phyloP scores from a whole-genome alignment of 2,329 filamentous ascomycete genomes.

The Zasmidium cellare region DNA sequence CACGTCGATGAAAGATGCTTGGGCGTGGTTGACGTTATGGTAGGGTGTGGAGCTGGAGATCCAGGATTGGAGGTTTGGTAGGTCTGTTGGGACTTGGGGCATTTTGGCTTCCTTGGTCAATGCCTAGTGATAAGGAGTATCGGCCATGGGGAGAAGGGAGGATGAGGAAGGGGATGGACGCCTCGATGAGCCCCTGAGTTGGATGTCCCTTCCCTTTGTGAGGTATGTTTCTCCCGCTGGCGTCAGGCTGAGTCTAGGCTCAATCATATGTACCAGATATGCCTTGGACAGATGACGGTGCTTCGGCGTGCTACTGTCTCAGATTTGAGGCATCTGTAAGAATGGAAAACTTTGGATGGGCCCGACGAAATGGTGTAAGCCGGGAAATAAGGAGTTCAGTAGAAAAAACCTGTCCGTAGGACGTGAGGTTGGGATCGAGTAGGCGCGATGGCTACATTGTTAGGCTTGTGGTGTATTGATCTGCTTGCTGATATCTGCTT shows the following conservation, averaged over 20 bases:
- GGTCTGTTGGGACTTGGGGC: background rate
- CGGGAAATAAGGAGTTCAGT: too few relatives aligned
- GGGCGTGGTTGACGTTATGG: constrained; percentile 1
- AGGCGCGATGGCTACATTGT: too few relatives aligned
- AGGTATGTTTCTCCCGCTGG: background rate
- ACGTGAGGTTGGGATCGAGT: too few relatives aligned
- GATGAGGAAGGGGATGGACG: background rate
- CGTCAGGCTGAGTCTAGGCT: background rate
- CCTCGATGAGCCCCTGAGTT: background rate
- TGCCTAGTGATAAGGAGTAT: background rate
- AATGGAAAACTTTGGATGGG: too few relatives aligned
- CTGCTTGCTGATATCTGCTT: too few relatives aligned
- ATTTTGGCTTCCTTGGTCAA: background rate
- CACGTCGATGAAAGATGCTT: constrained; percentile 2
- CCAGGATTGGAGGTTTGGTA: constrained; percentile 4
- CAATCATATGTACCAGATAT: background rate
- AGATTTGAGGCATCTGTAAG: too few relatives aligned
- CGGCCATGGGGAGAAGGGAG: background rate
- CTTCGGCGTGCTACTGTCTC: too few relatives aligned
- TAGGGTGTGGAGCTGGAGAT: constrained; percentile 2
- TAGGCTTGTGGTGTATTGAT: too few relatives aligned
- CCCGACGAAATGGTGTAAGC: too few relatives aligned
- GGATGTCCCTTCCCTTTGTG: background rate
- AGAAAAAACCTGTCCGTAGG: too few relatives aligned
- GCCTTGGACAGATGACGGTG: too few relatives aligned